Base-by-base conservation (phyloP, 2,329 filamentous ascomycete species). In the Penicillium sp. region DNA sequence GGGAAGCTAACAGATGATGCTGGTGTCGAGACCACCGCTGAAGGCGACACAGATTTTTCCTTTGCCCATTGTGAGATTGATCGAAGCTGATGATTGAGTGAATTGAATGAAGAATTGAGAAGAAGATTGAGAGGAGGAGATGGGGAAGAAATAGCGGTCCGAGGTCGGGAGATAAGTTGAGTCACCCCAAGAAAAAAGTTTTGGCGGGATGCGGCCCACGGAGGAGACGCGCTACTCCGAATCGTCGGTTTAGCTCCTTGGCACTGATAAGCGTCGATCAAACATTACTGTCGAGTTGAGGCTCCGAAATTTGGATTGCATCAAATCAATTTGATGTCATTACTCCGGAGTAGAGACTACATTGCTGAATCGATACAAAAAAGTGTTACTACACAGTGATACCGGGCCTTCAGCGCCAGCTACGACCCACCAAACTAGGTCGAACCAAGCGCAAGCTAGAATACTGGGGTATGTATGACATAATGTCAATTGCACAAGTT, bases 11-110 rank as follows among this genome's bases (percentile, higher is more conserved):
- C 83, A 76, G 74, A 86, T 86, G 64, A 83, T 85, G 72, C 82
- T 85, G 69, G 85, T 88, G 72, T 88, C 85, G 65, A 88, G 81
- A 71, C 85, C 85, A 73, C 85, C 78, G 53, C 71, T 74, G 69
- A 77, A 79, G 64, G 75, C 76, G 56, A 76, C 70, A 65, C 74
- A 75, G 69, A 77, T 75, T 71, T 75, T 63, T 63, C 61, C 61
- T 59, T 63, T 63, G 47, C 47, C 56, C 61, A 63, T 63, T 56
- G 44, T 63, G 52, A 52, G 21, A 23, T 21, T 44, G 57, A 29
- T 15, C 44, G 21, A 31, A 31, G 31, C 30, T 47, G 11, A 46
- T 7, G 44, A 56, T 45, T 29, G 41, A 15, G 51, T 31, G 44
- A 48, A 47, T 60, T 54, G 35, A 44, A 47, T 30, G 29, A 21